phyloP scores from a whole-genome alignment of 257 asterid genomes.

The Petrea volubilis region DNA sequence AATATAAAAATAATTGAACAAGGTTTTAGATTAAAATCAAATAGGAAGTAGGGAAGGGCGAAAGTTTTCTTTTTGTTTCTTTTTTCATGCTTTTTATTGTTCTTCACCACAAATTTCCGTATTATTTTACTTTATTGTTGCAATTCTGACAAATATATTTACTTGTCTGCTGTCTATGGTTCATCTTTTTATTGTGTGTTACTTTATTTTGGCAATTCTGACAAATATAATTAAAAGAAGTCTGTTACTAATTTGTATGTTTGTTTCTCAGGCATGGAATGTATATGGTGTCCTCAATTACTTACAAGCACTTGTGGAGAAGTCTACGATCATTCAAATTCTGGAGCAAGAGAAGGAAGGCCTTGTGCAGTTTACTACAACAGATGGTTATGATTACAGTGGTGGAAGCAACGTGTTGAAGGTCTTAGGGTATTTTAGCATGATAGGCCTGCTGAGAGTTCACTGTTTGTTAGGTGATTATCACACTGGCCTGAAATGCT shows the following conservation, averaged over 20 bases:
- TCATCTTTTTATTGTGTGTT: background rate
- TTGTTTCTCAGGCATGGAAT: slow-evolving; percentile 76
- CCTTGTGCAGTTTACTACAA: slow-evolving; percentile 83
- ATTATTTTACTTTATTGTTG: background rate
- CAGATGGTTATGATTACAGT: slow-evolving; percentile 89
- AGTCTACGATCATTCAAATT: slow-evolving; percentile 68
- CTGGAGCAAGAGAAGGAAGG: slow-evolving; percentile 93
- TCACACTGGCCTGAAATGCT: slow-evolving; percentile 90
- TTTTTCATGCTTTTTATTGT: too few species aligned
- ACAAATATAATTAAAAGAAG: background rate
- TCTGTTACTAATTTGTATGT: background rate
- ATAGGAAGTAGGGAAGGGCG: background rate
- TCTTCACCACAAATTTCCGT: background rate
- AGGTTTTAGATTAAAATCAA: background rate
- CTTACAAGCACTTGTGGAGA: slow-evolving; percentile 95
- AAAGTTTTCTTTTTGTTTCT: background rate
- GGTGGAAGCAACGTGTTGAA: slow-evolving; percentile 99
- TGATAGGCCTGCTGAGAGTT: slow-evolving; percentile 97
- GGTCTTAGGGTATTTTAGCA: slow-evolving; percentile 94
- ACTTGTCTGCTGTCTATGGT: background rate
- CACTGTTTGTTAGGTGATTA: slow-evolving; percentile 99
- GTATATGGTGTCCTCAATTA: slow-evolving; percentile 94
- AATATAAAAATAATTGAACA: background rate
- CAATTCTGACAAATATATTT: background rate
- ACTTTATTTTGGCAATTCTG: background rate